These are phyloP conservation scores for Ambrosia artemisiifolia DNA, from an alignment of 129 eudicot genomes.

Conservation along the genomic window DNA sequence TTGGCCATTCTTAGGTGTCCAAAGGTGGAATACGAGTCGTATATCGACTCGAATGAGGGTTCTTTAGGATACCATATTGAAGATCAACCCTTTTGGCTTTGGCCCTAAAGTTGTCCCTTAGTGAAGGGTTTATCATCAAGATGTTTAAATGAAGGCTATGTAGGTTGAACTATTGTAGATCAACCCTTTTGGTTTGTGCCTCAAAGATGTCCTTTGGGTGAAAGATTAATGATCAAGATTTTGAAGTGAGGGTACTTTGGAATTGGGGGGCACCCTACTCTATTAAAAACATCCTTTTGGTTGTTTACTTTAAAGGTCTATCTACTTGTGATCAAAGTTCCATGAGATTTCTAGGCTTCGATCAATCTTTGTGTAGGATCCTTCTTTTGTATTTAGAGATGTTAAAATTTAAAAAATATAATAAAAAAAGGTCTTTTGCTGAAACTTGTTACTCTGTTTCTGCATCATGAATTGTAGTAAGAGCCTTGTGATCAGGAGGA, in stretches of 20 bases:
- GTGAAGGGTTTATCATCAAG: constrained; percentile 16
- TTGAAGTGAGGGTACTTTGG: constrained; percentile 10
- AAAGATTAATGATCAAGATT: constrained; percentile 24
- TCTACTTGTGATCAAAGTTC: constrained; percentile 17
- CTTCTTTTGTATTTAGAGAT: constrained; percentile 25
- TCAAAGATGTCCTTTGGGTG: neutral
- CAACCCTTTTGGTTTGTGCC: constrained; percentile 5
- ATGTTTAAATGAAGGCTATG: constrained; percentile 7
- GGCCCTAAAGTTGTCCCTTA: constrained; percentile 38
- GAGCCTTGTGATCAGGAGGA: neutral
- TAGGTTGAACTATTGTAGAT: constrained; percentile 8
- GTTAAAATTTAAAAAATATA: constrained; percentile 5
- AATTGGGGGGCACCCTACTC: constrained; percentile 15
- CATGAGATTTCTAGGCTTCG: constrained; percentile 17
- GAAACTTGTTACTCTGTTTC: neutral
- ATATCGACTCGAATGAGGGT: constrained; percentile 42
- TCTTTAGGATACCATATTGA: constrained; percentile 53
- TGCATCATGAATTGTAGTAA: neutral
- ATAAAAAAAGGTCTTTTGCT: neutral
- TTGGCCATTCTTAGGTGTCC: constrained; percentile 49
- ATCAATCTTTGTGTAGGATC: constrained; percentile 17
- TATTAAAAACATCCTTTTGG: constrained; percentile 2
- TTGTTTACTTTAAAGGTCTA: constrained; percentile 12
- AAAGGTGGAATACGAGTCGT: constrained; percentile 55
- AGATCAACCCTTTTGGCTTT: constrained; percentile 68